Base-by-base conservation (phyloP, 2,329 filamentous ascomycete species). In the Fusarium pseudonygamai region DNA sequence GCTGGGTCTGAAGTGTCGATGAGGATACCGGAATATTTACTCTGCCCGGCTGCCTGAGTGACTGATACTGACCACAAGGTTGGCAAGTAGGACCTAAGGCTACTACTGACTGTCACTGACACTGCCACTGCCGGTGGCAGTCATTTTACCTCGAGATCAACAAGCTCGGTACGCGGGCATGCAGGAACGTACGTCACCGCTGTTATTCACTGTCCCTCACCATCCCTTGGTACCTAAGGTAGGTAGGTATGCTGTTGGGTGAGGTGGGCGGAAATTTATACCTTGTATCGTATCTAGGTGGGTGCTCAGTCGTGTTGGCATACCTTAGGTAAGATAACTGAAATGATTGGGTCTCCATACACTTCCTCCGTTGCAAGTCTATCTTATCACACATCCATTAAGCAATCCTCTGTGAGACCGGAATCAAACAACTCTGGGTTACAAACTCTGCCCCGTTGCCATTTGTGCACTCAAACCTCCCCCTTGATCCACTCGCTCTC, bases 401-500 rank as follows among this genome's bases (percentile, higher is more conserved):
- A 40, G 39, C 14, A 28, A 39, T 34, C n/a, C 30, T 24, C 16
- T 50, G n/a, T n/a, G 16, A 34, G 18, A 24, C n/a, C n/a, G 42
- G 14, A 59, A 37, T 14, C 11, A 30, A 39, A 15, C 16, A 30
- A 24, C 15, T n/a, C 32, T n/a, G 11, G 6, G 26, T 22, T 28
- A 28, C 22, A 45, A 18, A 30, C 28, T n/a, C 18, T 50, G 6
- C 16, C 26, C 16, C 20, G 16, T 39, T 22, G 16, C 32, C 26
- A 60, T 24, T 55, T 15, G 16, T 53, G 28, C 36, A 9, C 60
- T 36, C 14, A 52, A n/a, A 10, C 16, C 24, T 24, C 47, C 22
- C 47, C 32, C 40, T 57, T 69, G 60, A 61, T 71, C 73, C 69
- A 76, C 37, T 72, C 64, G n/a, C 60, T 63, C n/a, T 76, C 74